Conservation (phyloP, 306 rosid genomes). For the Sicyos baderoa region DNA sequence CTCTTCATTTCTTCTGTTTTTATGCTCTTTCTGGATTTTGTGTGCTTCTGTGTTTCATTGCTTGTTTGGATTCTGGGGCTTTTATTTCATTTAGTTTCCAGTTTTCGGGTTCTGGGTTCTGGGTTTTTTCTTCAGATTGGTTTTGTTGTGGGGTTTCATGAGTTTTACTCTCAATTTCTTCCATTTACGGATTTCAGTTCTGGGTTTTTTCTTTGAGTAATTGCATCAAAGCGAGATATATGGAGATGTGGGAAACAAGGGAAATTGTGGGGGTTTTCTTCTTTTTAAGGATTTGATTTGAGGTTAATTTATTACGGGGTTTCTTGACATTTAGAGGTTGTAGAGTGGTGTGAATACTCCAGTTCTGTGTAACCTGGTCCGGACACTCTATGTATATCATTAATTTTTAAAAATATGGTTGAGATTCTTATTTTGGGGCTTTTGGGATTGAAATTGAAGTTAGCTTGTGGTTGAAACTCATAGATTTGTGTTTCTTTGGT, state of each 20-base stretch:
- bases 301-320: no score
- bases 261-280: not conserved
- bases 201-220: no score
- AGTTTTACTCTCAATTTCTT: no score
- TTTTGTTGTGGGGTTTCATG: not conserved
- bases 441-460: no score
- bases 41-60: not conserved
- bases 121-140: not conserved
- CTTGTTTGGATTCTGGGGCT: not conserved
- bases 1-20: not conserved
- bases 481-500: conserved; percentile 14
- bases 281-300: not conserved
- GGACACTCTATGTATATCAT: no score
- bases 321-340: no score
- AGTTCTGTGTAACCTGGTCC: no score
- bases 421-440: not conserved
- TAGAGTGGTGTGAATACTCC: no score
- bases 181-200: no score
- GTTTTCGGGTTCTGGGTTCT: not conserved
- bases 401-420: no score
- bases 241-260: no score
- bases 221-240: no score
- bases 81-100: not conserved
- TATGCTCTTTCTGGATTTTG: not conserved
- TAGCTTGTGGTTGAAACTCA: not conserved